Conservation (phyloP, 2,329 filamentous ascomycete genomes). For the Nothophoma quercina region DNA sequence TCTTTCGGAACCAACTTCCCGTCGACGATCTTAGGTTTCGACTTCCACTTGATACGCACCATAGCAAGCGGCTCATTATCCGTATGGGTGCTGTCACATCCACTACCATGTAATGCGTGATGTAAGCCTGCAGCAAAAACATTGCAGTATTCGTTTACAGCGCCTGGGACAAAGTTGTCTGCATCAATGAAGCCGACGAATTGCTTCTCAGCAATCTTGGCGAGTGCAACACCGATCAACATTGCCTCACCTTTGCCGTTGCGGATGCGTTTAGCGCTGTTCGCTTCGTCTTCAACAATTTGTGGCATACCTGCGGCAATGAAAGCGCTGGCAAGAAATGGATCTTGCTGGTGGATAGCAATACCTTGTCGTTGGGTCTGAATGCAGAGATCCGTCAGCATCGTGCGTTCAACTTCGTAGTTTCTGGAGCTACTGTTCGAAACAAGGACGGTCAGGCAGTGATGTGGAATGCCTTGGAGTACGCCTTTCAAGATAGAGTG, state of each 20-base stretch:
- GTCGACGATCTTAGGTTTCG: conserved; percentile 23
- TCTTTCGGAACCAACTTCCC: conserved; percentile 15
- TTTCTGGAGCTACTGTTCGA: conserved; percentile 22
- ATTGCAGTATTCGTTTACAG: conserved; percentile 30
- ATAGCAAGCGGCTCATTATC: conserved; percentile 10
- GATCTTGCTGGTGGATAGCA: conserved; percentile 16
- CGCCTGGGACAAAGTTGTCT: conserved; percentile 24
- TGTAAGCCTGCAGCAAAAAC: conserved; percentile 24
- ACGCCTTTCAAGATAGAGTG: conserved; percentile 20
- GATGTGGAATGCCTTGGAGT: conserved; percentile 23
- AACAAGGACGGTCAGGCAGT: conserved; percentile 22
- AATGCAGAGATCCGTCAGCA: conserved; percentile 13
- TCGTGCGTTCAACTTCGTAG: conserved; percentile 12
- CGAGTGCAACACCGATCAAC: conserved; percentile 20
- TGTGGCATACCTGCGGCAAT: neutral
- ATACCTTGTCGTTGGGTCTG: conserved; percentile 9
- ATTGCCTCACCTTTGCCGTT: conserved; percentile 29
- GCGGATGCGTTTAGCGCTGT: conserved; percentile 7
- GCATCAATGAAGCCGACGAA: conserved; percentile 28
- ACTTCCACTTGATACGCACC: conserved; percentile 31
- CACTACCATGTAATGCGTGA: conserved; percentile 3
- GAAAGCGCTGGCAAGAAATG: conserved; percentile 21
- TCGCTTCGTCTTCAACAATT: neutral
- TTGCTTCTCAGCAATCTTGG: conserved; percentile 15
- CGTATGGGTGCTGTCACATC: neutral